Conservation (phyloP, 306 rosid genomes). For the Sesbania bispinosa region DNA sequence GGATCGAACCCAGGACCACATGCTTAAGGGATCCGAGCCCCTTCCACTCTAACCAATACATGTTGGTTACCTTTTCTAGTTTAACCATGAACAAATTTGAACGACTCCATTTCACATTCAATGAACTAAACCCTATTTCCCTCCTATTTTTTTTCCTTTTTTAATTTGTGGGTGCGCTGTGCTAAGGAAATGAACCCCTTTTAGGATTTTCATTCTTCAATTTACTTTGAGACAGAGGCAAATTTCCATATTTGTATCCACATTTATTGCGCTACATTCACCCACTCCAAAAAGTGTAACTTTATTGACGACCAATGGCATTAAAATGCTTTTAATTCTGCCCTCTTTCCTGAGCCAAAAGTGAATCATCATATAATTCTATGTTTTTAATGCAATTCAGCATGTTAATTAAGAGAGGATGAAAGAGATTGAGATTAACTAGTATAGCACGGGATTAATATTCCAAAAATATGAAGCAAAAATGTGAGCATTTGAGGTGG, state of each 20-base stretch:
- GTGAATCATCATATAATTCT: conserved; percentile 2
- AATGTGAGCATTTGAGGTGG: too few relatives aligned
- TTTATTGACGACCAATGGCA: conserved; percentile 12
- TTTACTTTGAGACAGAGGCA: neutral
- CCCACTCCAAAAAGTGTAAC: conserved; percentile 10
- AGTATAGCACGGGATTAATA: too few relatives aligned
- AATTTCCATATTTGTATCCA: neutral
- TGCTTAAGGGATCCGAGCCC: too few relatives aligned
- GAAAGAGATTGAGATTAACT: neutral
- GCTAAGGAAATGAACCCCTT: neutral
- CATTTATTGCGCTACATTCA: neutral
- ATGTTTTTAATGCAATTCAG: conserved; percentile 2
- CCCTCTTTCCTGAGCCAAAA: neutral
- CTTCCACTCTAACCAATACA: too few relatives aligned
- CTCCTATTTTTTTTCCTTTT: too few relatives aligned
- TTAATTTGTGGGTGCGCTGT: too few relatives aligned
- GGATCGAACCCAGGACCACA: too few relatives aligned
- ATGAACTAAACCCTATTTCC: neutral
- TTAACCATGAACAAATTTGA: neutral
- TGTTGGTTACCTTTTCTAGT: too few relatives aligned
- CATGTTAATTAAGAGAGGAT: neutral
- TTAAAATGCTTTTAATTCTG: neutral
- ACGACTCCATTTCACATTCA: neutral
- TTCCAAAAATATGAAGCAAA: too few relatives aligned
- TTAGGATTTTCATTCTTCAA: neutral